Base-by-base conservation (phyloP, 1,284 basidiomycete species). In the Polyporus tsugae region DNA sequence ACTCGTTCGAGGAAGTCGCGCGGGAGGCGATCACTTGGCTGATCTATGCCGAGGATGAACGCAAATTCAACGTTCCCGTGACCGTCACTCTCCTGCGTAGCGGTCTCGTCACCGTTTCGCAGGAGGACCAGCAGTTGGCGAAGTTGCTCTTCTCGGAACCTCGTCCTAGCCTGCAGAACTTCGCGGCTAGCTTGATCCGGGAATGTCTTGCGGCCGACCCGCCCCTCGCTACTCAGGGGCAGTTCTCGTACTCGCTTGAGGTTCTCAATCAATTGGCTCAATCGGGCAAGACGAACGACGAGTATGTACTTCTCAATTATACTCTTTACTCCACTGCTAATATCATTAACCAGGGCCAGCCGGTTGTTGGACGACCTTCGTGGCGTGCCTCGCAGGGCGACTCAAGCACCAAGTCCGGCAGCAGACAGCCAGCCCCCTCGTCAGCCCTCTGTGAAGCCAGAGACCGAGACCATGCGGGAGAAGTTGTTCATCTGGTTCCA, bases 11-110 rank as follows among this genome's bases (percentile, higher is more conserved):
- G 75, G 96, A 98, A 76, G 97, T 98, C 57, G 95, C 94, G 25
- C 96, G 96, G 81, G 98, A 99, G 82, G 98, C 97, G 10, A 94
- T 97, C 67, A 95, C 94, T 15, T 99, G 98, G 98, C 84, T 99
- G 63, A 84, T 99, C 61, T 98, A 97, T 78, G 95, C 97, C 17
- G 97, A 99, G 79, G 98, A 99, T 80, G 95, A 97, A 92, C 94
- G 96, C 76, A 99, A 99, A 82, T 95, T 95, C 84, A 98, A 98
- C 78, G 91, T 99, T 17, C 90, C 96, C 6, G 98, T 98, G 72
- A 99, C 96, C 0, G 89, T 95, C 38, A 93, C 95, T 1, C 86
- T 99, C 59, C 84, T 99, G 67, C 90, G 93, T 57, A 94, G 94
- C 67, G 90, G 93, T 60, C 87, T 99, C 62, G 87, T 99, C 78